Evolutionary conservation across 768 basidiomycete genomes (phyloP), one percentile per base, ranked within the genome.

Genomic region (Lentinula lateritia): DNA sequence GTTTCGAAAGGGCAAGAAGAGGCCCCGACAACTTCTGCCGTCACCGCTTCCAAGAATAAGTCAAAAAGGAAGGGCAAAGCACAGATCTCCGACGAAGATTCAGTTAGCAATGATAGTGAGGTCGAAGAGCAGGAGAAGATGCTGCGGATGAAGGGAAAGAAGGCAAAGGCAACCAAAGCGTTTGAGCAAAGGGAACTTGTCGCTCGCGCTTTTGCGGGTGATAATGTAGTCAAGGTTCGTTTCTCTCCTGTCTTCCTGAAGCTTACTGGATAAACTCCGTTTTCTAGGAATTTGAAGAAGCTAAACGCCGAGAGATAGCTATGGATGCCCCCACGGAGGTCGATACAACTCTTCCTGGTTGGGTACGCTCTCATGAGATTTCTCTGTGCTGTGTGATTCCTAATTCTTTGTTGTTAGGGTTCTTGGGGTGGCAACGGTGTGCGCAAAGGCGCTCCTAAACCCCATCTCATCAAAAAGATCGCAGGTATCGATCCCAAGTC

Each of bases 161-260:
- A 66, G 45, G 72, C 69, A 52, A 41, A 55, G 13, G 76, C 76
- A 23, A 70, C 84, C 0, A 83, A 80, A 57, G 90, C 91, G 0
- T 94, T 98, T 74, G 80, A 91, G 71, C 96, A 98, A 72, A 82
- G 92, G 42, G 94, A 98, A 65, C 79, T 98, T 12, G 95, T 99
- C 12, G 92, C 95, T 1, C 86, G 87, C 59, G 97, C 97, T 0
- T 99, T 99, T 76, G 96, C 95, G 1, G 95, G 94, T 2, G 97
- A 99, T 72, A 93, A 98, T 65, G 96, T 98, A 36, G 87, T 97
- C 6, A 87, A 90, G 74, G 93, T 93, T 67, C 38, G 86, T 69
- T 5, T 43, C 18, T 34, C 10, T 1, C 15, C 35, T 23, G 32
- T 35, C 32, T 16, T 15, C 5, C 2, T 0, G 10, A 34, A 54